Base-by-base conservation (phyloP, 345 rosid species). In the Eucalyptus melliodora region DNA sequence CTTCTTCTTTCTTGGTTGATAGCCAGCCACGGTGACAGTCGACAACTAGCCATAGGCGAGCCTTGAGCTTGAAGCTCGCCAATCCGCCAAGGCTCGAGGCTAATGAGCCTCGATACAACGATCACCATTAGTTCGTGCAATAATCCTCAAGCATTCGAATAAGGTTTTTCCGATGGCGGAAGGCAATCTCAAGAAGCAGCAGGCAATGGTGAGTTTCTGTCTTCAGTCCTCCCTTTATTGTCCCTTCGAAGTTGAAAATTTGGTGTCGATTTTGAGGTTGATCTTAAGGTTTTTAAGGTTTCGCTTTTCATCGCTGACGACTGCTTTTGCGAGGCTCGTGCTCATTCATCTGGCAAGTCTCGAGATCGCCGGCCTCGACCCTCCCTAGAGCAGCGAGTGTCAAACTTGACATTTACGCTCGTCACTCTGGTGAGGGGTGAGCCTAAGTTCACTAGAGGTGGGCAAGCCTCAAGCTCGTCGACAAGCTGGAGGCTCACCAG, bases 301-400 rank as follows among this genome's bases (percentile, higher is more conserved):
- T 53, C 26, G 4, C 7, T 53, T 53, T 53, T 53, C 0, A 53
- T 51, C 2, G 8, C 0, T 7, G 1, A 53, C 0, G 0, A 1
- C 2, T 19, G 0, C 26, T 21, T 53, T 1, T 53, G 0, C 8
- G 26, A 53, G 59, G 26, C 59, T 53, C 0, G 0, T 53, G 59
- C 5, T 19, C 59, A 53, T 53, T 53, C 21, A 21, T 53, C 5
- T 21, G 0, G 59, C 26, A 53, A 8, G 0, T 26, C 5, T 53
- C 1, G 0, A 53, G 59, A 0, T 53, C 0, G 10, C 0, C 0
- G 0, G 0, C 26, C 59, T 53, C 0, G 0, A 53, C 2, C 26
- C 59, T 53, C 59, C 56, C 59, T 8, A 53, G 59, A 53, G 21
- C 2, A 0, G 11, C 11, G 0, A 53, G 59, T 21, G 26, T 53